Evolutionary conservation across 306 rosid species (phyloP), one percentile per base, ranked within the genome.

Genomic region (Senna tora): DNA sequence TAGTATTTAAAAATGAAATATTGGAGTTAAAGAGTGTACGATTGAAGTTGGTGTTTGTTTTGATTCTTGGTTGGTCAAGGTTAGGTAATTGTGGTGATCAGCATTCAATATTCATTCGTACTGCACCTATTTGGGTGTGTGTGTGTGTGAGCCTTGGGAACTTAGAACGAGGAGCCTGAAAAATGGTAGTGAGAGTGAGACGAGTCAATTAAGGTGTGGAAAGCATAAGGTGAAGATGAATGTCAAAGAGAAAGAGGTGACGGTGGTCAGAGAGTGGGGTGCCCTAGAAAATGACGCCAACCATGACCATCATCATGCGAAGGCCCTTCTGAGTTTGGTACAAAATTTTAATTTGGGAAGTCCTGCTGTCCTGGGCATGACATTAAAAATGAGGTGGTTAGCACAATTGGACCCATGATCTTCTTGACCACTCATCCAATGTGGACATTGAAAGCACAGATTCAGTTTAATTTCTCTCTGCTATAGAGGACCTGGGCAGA

Each of bases 401-500:
- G 30, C 41, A 57, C 41, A 7, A 8, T 13, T 57, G 74, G 67
- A 55, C 69, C 47, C 54, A 10, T 78, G 69, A n/a, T n/a, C n/a
- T 38, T 65, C 63, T 5, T 62, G 72, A 41, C 39, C 39, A 36
- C 39, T 36, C 8, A 7, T 7, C 39, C 39, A 36, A 0, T 36
- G 0, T 36, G 39, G 39, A 36, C 8, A 36, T 36, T 36, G 39
- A 36, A 36, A 7, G 30, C 30, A 25, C 2, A 25, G 2, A 73
- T 32, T 39, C 33, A 72, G 28, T 34, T 69, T n/a, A n/a, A n/a
- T n/a, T 49, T 9, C 74, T 69, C 74, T 68, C 69, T 68, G 81
- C 77, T 78, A 64, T 73, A 49, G 58, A 75, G 74, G 72, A 73
- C 77, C 84, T 86, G 77, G 54, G 55, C 78, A 74, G 78, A 55